Base-by-base conservation (phyloP, 257 asterid genomes). In the Lithospermum erythrorhizon region DNA sequence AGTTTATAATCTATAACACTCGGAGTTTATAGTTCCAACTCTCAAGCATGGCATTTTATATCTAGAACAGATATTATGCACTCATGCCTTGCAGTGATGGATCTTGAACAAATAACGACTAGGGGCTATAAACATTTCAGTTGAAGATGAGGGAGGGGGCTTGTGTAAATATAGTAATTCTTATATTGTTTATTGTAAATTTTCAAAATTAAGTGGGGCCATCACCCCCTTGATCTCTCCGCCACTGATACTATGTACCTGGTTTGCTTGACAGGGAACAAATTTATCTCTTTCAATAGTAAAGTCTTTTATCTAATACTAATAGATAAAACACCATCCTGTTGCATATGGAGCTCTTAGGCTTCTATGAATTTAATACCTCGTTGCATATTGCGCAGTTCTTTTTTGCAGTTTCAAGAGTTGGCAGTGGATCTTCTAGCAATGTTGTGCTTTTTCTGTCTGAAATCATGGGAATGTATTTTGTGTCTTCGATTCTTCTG, bases 391-490 rank as follows among this genome's bases (percentile, higher is more conserved):
- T 48, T 66, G 69, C 64, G n/a, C 94, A 89, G 97, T 86, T 93
- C 94, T 93, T 93, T 75, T 93, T 93, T 66, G 98, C 96, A 53
- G 94, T 93, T 65, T 93, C 98, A 49, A 78, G 98, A 84, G 98
- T 89, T 72, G 98, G 98, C 59, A 93, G 98, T 53, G 98, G 98
- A 76, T 93, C 98, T 60, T 93, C 98, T 54, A 93, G 98, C 83
- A 93, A 93, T 52, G 89, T 93, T 1, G 98, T 93, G 66, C 98
- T 93, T 71, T 93, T 93, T 81, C 95, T 93, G 62, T 93, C 98
- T 17, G 98, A 93, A 75, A 93, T 93, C 72, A 89, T 93, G 98
- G 98, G 98, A 62, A 89, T 93, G 96, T 93, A 93, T 68, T 93
- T 93, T 59, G 83, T 93, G 35, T 93, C 98, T 58, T 93, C 97